Base-by-base conservation (phyloP, 2,329 filamentous ascomycete genomes). In the Aureobasidium sp. region DNA sequence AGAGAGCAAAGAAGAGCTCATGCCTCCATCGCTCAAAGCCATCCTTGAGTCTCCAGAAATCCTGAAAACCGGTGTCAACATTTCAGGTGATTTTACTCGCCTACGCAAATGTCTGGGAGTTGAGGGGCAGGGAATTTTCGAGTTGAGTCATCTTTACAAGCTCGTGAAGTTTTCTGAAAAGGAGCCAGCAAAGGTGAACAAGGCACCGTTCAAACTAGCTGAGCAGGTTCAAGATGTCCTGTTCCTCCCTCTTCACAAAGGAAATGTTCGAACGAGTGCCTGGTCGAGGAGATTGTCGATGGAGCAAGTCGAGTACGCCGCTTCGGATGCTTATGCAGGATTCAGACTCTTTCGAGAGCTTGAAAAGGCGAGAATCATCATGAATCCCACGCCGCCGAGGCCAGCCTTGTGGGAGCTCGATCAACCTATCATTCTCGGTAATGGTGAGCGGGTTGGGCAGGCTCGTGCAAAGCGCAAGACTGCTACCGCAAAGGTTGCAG, bases 81-180 rank as follows among this genome's bases (percentile, higher is more conserved):
- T 96, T 65, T 81, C 82, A 66, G 87, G 81, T 38, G 90, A 80
- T 63, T 73, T 71, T 62, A 86, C 83, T 1, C 83, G 90, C 31
- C 69, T 96, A 13, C 78, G 77, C 29, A 87, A 82, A n/a, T 83
- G 77, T 64, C 79, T 96, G 3, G 77, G 74, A 0, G 79, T 96
- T 27, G 70, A 87, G 0, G 77, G 85, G 1, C 80, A 77, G 53
- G 88, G 88, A 0, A 75, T 89, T 4, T 83, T 95, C 63, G 92
- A 96, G 73, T 79, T 96, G 8, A 93, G 88, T 70, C 88, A 95
- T 69, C 74, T 96, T 25, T 87, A 92, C 73, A 89, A 84, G 65
- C 75, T 95, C 11, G 82, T 96, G 64, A 90, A 85, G 63, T 86
- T 84, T 69, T 84, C 82, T 0, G 73, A 76, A 58, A 75, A 76